These are phyloP conservation scores for Wickerhamiella bombiphila DNA, from an alignment of 805 yeast species.

Conservation along the genomic window DNA sequence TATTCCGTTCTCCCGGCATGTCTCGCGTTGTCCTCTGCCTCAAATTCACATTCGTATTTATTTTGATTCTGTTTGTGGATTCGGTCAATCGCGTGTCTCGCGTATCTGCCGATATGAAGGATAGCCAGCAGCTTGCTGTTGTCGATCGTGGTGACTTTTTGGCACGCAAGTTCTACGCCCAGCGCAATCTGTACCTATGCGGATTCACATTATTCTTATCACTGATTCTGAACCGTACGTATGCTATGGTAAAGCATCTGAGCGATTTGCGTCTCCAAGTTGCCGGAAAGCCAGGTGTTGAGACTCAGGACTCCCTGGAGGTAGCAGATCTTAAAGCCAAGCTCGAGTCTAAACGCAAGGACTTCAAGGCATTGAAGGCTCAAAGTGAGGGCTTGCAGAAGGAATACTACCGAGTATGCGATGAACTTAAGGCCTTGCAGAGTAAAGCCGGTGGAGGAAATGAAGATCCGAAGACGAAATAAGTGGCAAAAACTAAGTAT, in stretches of 20 bases:
- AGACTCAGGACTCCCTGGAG: slow-evolving; percentile 39
- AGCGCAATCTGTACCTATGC: slow-evolving; percentile 88
- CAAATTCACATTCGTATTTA: slow-evolving; percentile 71
- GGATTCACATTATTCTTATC: slow-evolving; percentile 91
- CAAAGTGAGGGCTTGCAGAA: slow-evolving; percentile 53
- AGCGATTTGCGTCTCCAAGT: slow-evolving; percentile 13
- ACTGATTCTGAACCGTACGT: slow-evolving; percentile 71
- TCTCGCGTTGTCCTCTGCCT: slow-evolving; percentile 62
- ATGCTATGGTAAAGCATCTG: slow-evolving; percentile 61
- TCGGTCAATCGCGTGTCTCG: slow-evolving; percentile 70
- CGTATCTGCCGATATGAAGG: slow-evolving; percentile 42
- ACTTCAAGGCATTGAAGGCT: slow-evolving; percentile 51
- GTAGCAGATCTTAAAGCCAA: slow-evolving; percentile 35
- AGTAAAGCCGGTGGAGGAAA: slow-evolving; percentile 1
- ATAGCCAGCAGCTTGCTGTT: slow-evolving; percentile 23
- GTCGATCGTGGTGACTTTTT: slow-evolving; percentile 67
- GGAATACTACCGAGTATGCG: slow-evolving; percentile 43
- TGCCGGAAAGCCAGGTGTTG: slow-evolving; percentile 21
- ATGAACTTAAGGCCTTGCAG: slow-evolving; percentile 22
- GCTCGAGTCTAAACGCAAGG: slow-evolving; percentile 45
- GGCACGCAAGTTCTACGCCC: slow-evolving; percentile 88
- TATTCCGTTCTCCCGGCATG: slow-evolving; percentile 48
- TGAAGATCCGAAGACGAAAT: not conserved
- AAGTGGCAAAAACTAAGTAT: too few relatives aligned
- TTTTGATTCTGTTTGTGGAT: slow-evolving; percentile 71